These are phyloP conservation scores for Urochloa ruziziensis DNA, from an alignment of 176 grass and related monocot genomes.

Conservation along the genomic window DNA sequence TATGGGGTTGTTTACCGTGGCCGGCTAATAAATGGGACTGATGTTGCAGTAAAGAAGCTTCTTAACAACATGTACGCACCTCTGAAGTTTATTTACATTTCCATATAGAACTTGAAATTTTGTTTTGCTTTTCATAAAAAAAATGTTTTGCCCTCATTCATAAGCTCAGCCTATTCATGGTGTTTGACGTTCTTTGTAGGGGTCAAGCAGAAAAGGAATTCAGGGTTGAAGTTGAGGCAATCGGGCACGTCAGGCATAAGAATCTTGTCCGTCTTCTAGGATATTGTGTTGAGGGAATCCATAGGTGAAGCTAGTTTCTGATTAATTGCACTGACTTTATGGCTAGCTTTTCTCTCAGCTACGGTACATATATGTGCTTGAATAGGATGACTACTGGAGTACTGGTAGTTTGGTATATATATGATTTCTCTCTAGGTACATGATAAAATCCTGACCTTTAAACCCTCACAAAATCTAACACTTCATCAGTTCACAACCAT, in stretches of 20 bases:
- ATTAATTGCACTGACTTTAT: not conserved
- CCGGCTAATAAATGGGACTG: conserved; percentile 20
- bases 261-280: conserved; percentile 39
- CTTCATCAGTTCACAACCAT: not conserved
- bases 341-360: not conserved
- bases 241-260: conserved; percentile 29
- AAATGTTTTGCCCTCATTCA: not conserved
- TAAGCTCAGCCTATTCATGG: not conserved
- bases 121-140: too few relatives aligned
- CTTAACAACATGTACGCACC: conserved; percentile 33
- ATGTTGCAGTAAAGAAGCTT: conserved; percentile 29
- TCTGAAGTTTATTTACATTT: not conserved
- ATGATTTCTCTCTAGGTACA: not conserved
- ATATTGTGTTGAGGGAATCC: conserved; percentile 46
- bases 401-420: too few relatives aligned
- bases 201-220: conserved; percentile 32
- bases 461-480: not conserved
- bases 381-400: not conserved
- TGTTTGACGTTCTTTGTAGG: conserved; percentile 9
- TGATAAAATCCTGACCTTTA: not conserved
- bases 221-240: conserved; percentile 37
- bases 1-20: conserved; percentile 28
- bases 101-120: not conserved
- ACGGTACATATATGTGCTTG: not conserved
- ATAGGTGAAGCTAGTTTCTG: conserved; percentile 27